A percentile compares a stretch with the other conserved stretches of the same genome.
phyloP scores from a whole-genome alignment of 2,329 filamentous ascomycete genomes.

The Aspergillus sp. region DNA sequence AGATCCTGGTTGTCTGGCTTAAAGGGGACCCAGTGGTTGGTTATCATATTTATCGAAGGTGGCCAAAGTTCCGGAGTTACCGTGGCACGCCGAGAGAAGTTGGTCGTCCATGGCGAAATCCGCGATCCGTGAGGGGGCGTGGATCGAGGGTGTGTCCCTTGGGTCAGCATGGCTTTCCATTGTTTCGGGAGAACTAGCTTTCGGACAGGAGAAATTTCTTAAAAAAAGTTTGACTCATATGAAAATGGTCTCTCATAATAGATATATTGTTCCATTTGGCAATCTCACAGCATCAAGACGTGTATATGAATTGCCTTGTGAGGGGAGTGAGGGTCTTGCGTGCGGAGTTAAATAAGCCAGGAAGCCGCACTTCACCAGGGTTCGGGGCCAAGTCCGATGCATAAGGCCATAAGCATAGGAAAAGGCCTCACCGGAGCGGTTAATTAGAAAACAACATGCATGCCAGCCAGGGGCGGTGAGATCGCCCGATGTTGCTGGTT shows the following conservation, averaged over 20 bases:
- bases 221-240: constrained; percentile 1
- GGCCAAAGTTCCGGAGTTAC: constrained; percentile 8
- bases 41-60: constrained; percentile 2
- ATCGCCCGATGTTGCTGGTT: not conserved
- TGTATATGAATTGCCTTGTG: not conserved
- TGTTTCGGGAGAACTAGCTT: constrained; percentile 1
- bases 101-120: constrained; percentile 7
- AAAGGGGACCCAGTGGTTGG: not conserved
- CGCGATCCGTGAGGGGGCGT: constrained; percentile 8
- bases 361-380: constrained; percentile 4
- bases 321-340: not conserved
- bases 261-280: not conserved
- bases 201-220: not conserved
- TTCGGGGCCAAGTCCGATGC: constrained; percentile 5
- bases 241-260: not conserved
- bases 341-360: constrained; percentile 1
- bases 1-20: not conserved
- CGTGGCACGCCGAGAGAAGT: constrained; percentile 5
- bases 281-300: not conserved
- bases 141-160: constrained; percentile 5
- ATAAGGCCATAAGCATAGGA: not conserved
- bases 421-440: constrained; percentile 8
- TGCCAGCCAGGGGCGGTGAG: constrained; percentile 15
- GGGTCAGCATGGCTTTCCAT: constrained; percentile 4
- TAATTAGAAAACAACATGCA: constrained; percentile 6